Evolutionary conservation across 225 moss, liverwort and hornwort genomes (phyloP), one percentile per base, ranked within the genome.

Genomic region (Sphagnum tenellum): DNA sequence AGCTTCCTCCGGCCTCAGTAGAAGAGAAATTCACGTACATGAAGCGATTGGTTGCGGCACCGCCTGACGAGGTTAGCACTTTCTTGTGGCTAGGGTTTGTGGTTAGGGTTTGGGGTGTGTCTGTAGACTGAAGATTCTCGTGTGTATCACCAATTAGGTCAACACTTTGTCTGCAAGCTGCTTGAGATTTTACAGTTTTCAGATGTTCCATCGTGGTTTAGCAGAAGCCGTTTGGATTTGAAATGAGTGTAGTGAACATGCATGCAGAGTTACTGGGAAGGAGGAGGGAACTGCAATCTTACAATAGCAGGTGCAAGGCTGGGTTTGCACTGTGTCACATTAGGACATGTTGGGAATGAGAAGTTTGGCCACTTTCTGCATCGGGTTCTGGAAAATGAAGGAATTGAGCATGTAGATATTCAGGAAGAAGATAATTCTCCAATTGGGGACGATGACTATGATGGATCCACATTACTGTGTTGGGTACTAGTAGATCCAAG

Each of bases 251-350:
- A 55, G 71, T 71, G 64, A 14, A 65, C 50, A 12, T 64, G 47
- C n/a, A 49, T 64, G 71, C 71, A 71, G 71, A 65, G 59, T 58
- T 66, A 47, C 13, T 71, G 71, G 71, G 71, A 71, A 65, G 71
- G 56, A 64, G 71, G 71, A 57, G 71, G 71, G n/a, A 71, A 71
- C 57, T 53, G 64, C 12, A 71, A 71, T n/a, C 48, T 71, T 60
- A 58, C 59, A 44, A 71, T 71, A 11, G 71, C 71, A 58, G 71
- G 64, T 50, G 65, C 65, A 5, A 65, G 71, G 56, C 53, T 71
- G 44, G 71, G 71, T n/a, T 49, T 71, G 58, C 9, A 65, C 11
- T 71, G 71, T 65, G 71, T 71, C 7, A 65, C 65, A 5, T 49
- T 71, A 59, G 71, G 65, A 12, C 71, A 71, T 64, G 65, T 71